A percentile compares a stretch with the other conserved stretches of the same genome.
Evolutionary conservation across 106 monocot species (phyloP).

Genomic region (Narthecium ossifragum): DNA sequence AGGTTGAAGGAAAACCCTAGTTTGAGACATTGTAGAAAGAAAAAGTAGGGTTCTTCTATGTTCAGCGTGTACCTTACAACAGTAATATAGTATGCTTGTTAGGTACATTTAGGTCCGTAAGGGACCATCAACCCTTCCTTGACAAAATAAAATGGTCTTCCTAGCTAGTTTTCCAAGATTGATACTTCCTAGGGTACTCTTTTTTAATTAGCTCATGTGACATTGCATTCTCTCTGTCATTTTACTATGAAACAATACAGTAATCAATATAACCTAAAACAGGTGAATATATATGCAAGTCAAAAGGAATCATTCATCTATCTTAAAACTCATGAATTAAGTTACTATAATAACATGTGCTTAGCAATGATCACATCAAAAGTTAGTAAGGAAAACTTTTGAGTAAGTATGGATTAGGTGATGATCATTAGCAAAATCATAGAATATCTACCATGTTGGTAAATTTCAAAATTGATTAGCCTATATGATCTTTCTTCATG

Average conservation of each 20-base stretch:
- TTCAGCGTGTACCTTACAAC: not conserved
- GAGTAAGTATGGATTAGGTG: not conserved
- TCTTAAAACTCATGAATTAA: too few relatives aligned
- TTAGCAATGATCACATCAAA: too few relatives aligned
- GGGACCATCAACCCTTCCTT: not conserved
- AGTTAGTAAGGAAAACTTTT: too few relatives aligned
- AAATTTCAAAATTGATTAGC: not conserved
- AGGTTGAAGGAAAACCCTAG: slow-evolving; percentile 20
- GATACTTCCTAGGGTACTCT: not conserved
- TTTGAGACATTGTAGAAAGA: slow-evolving; percentile 2
- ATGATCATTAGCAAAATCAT: not conserved
- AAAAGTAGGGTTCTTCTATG: not conserved
- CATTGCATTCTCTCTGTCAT: not conserved
- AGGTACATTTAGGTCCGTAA: not conserved
- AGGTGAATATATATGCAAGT: too few relatives aligned
- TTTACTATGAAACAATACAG: too few relatives aligned
- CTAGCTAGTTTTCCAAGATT: not conserved
- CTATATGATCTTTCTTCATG: not conserved
- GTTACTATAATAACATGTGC: too few relatives aligned
- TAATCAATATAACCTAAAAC: too few relatives aligned
- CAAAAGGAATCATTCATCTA: too few relatives aligned
- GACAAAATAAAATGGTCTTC: not conserved
- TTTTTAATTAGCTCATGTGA: not conserved
- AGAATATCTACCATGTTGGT: not conserved
- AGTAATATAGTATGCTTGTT: not conserved